Conservation (phyloP, 2,329 filamentous ascomycete genomes). For the Dendryphion nanum region DNA sequence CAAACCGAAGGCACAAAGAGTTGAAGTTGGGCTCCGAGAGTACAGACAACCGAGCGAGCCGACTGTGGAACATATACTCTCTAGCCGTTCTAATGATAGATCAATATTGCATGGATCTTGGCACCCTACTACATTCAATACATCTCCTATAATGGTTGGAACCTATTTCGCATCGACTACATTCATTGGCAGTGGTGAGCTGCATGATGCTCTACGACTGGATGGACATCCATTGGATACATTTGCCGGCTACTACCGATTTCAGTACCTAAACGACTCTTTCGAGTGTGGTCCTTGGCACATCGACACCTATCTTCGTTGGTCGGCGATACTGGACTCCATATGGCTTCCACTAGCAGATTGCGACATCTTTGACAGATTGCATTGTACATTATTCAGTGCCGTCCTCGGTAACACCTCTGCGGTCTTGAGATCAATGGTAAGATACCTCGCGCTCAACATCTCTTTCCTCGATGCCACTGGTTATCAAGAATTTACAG, state of each 20-base stretch:
- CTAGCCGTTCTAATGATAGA: conserved; percentile 49
- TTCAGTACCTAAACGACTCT: conserved; percentile 35
- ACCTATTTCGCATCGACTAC: conserved; percentile 58
- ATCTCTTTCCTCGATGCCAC: conserved; percentile 56
- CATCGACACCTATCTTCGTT: conserved; percentile 49
- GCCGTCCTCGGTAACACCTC: too few relatives aligned
- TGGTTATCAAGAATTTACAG: conserved; percentile 50
- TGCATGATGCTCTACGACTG: conserved; percentile 44
- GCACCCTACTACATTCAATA: conserved; percentile 55
- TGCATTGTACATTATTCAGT: too few relatives aligned
- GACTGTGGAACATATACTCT: conserved; percentile 17
- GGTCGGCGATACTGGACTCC: too few relatives aligned
- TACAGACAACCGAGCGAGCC: conserved; percentile 47
- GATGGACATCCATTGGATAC: conserved; percentile 44
- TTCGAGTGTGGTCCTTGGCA: conserved; percentile 56
- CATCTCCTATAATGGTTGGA: conserved; percentile 48
- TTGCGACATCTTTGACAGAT: too few relatives aligned
- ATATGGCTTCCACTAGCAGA: too few relatives aligned
- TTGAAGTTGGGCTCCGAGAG: conserved; percentile 47
- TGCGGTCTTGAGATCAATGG: conserved; percentile 44
- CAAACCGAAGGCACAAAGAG: conserved; percentile 44
- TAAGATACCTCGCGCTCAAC: conserved; percentile 49
- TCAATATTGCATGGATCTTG: conserved; percentile 47
- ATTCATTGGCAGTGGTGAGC: conserved; percentile 58
- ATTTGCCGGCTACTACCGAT: conserved; percentile 35